These are phyloP conservation scores for Bipolaris sorokiniana DNA, from an alignment of 2,329 filamentous ascomycete genomes.

Conservation along the genomic window DNA sequence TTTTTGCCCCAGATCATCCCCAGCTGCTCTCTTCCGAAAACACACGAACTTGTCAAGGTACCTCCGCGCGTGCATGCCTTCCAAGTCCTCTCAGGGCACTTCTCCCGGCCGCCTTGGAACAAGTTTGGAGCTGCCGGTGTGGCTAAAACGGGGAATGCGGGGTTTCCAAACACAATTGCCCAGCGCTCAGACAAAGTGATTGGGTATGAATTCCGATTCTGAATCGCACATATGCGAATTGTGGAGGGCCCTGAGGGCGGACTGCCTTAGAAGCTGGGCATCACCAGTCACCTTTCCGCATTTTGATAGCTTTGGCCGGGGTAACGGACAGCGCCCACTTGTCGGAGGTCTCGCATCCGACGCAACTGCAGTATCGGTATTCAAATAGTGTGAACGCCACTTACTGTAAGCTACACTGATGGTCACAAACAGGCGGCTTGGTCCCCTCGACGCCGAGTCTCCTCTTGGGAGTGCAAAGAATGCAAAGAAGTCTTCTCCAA, in stretches of 20 bases:
- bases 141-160: conserved; percentile 13
- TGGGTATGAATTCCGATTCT: conserved; percentile 2
- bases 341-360: conserved; percentile 9
- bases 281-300: conserved; percentile 12
- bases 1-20: conserved; percentile 6
- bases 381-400: neutral
- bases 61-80: conserved; percentile 23
- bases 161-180: conserved; percentile 19
- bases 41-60: conserved; percentile 13
- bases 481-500: neutral
- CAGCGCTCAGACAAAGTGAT: conserved; percentile 10
- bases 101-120: conserved; percentile 33
- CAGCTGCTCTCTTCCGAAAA: conserved; percentile 21
- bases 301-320: neutral
- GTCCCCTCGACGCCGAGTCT: neutral
- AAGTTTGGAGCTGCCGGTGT: conserved; percentile 15
- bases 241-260: conserved; percentile 13
- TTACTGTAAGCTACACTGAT: neutral
- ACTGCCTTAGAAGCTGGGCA: conserved; percentile 24
- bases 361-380: conserved; percentile 7
- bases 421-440: neutral
- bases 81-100: conserved; percentile 32
- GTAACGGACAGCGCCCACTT: conserved; percentile 4
- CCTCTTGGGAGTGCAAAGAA: neutral
- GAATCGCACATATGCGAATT: conserved; percentile 11